Percentiles rank a stretch among this genome's conserved stretches.
Evolutionary conservation across 257 asterid species (phyloP).

Genomic region (Marsdenia floribunda): DNA sequence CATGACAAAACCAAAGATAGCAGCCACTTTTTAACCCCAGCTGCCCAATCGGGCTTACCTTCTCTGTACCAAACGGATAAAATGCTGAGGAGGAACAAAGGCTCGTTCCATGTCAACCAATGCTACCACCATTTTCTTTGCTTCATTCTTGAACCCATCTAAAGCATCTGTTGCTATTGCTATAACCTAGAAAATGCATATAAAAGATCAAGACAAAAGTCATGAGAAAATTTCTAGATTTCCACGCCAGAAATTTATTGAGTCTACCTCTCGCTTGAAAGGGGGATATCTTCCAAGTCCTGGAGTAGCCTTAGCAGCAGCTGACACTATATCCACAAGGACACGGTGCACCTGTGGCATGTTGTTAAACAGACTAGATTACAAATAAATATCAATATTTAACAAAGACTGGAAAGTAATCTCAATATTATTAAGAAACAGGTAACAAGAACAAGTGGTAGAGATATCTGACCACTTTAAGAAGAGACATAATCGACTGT

Average conservation of each 20-base stretch:
- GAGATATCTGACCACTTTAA: neutral
- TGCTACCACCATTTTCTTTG: constrained; percentile 92
- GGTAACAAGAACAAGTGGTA: neutral
- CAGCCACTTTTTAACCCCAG: neutral
- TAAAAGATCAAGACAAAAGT: neutral
- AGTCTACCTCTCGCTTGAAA: constrained; percentile 84
- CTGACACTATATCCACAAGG: constrained; percentile 78
- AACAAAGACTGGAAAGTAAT: neutral
- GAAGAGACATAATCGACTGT: neutral
- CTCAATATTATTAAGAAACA: neutral
- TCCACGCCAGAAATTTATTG: neutral
- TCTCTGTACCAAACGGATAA: constrained; percentile 90
- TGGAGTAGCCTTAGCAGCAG: constrained; percentile 94
- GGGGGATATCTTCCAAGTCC: constrained; percentile 99
- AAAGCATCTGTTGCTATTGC: constrained; percentile 82
- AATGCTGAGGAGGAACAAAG: constrained; percentile 97
- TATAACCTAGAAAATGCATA: constrained; percentile 45
- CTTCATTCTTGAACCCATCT: constrained; percentile 86
- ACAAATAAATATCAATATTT: neutral
- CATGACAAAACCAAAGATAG: neutral
- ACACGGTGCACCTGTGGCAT: constrained; percentile 78
- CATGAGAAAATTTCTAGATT: neutral
- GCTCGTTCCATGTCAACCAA: constrained; percentile 99
- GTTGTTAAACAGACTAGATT: constrained; percentile 8
- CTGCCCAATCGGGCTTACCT: constrained; percentile 40